Conservation (phyloP, 2,329 filamentous ascomycete species). For the Ascochyta rabiei region DNA sequence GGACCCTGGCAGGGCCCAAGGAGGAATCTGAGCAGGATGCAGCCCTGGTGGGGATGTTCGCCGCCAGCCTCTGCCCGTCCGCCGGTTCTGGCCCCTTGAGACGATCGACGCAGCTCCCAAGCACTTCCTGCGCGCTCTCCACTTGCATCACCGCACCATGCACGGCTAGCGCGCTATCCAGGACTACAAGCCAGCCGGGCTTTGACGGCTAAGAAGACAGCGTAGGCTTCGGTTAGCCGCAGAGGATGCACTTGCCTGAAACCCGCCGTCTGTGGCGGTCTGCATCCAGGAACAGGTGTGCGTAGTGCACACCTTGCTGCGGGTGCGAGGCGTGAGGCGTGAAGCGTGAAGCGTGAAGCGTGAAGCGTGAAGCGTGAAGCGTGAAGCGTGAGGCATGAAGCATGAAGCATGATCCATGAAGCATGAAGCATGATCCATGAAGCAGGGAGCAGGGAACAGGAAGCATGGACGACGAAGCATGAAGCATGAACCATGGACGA, state of each 20-base stretch:
- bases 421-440: no score
- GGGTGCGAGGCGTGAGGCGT: background rate
- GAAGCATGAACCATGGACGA: no score
- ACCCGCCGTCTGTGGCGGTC: conserved; percentile 22
- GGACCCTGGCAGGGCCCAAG: conserved; percentile 25
- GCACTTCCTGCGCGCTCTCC: conserved; percentile 25
- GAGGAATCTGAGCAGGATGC: conserved; percentile 28
- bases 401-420: no score
- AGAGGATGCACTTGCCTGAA: conserved; percentile 28
- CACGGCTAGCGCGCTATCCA: conserved; percentile 27
- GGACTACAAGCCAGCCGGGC: conserved; percentile 25
- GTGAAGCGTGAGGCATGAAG: no score
- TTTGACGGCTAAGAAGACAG: conserved; percentile 23
- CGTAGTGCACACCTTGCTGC: conserved; percentile 9
- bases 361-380: no score
- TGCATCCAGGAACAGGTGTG: conserved; percentile 24
- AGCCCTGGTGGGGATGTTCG: conserved; percentile 39
- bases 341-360: no score
- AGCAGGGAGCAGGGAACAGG: no score
- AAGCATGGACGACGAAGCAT: no score
- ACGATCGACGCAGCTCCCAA: conserved; percentile 39
- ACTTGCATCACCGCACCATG: conserved; percentile 35
- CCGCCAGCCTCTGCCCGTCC: conserved; percentile 36
- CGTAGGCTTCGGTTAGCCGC: conserved; percentile 38
- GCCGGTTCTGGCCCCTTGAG: conserved; percentile 45